Evolutionary conservation across 495 filamentous ascomycete species (phyloP).

Genomic region (Neurospora terricola): DNA sequence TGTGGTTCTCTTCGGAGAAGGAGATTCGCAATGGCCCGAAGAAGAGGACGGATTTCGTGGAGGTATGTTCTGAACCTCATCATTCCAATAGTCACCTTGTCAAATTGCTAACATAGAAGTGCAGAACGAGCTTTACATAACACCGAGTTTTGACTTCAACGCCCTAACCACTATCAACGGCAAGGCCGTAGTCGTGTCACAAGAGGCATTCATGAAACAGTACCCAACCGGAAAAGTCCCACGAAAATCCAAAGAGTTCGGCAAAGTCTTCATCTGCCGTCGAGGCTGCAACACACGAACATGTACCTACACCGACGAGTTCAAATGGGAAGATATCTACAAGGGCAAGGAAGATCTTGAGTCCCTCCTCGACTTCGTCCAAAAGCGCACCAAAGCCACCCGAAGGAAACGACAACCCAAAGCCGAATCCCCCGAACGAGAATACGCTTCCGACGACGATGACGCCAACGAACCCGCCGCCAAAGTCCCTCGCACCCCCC

Average conservation of each 20-base stretch:
- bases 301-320: constrained; percentile 85
- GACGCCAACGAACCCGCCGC: constrained; percentile 36
- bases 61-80: constrained; percentile 29
- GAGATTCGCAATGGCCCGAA: constrained; percentile 78
- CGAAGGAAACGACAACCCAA: constrained; percentile 42
- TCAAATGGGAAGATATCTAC: constrained; percentile 81
- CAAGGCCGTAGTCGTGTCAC: constrained; percentile 70
- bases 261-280: constrained; percentile 85
- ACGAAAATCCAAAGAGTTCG: constrained; percentile 61
- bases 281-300: constrained; percentile 81
- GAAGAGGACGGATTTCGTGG: constrained; percentile 70
- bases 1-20: constrained; percentile 85
- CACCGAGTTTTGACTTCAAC: constrained; percentile 72
- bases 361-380: constrained; percentile 52
- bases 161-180: constrained; percentile 86
- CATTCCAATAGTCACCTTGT: background rate
- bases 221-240: constrained; percentile 74
- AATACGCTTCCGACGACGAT: constrained; percentile 36
- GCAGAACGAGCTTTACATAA: constrained; percentile 86
- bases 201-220: constrained; percentile 47
- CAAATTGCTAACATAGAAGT: background rate
- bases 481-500: constrained; percentile 24
- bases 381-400: constrained; percentile 59
- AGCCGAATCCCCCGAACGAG: constrained; percentile 28
- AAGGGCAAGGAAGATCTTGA: constrained; percentile 53